Evolutionary conservation across 176 grass and related monocot genomes (phyloP).

Genomic region (Cymbopogon citratus): DNA sequence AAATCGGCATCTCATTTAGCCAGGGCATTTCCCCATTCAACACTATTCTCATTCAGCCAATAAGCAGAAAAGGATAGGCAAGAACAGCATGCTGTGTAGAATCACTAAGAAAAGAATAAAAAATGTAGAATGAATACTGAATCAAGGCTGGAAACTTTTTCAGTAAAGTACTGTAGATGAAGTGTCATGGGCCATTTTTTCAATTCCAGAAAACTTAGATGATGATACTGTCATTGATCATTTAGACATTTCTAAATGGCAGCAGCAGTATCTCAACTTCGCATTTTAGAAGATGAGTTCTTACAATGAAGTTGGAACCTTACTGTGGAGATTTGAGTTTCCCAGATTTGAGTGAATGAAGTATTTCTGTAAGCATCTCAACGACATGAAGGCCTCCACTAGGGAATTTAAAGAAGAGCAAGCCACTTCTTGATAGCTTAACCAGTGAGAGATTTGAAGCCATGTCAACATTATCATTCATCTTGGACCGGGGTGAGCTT

Average conservation of each 20-base stretch:
- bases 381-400: conserved; percentile 48
- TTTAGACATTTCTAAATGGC: background rate
- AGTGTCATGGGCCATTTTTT: background rate
- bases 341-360: conserved; percentile 51
- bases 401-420: conserved; percentile 77
- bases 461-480: conserved; percentile 30
- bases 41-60: background rate
- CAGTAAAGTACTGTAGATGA: background rate
- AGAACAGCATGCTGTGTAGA: background rate
- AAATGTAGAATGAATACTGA: background rate
- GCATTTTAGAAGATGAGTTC: background rate
- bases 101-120: conserved; percentile 21
- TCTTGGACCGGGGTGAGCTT: conserved; percentile 29
- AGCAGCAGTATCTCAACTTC: background rate
- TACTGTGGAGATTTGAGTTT: conserved; percentile 78
- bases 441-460: conserved; percentile 64
- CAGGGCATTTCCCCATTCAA: background rate
- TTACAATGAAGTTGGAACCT: conserved; percentile 14
- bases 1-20: background rate
- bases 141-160: background rate
- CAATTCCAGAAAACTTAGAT: background rate
- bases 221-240: background rate
- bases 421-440: conserved; percentile 82
- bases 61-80: background rate
- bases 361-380: conserved; percentile 59